Base-by-base conservation (phyloP, 2,329 filamentous ascomycete species). In the Phialocephala subalpina region DNA sequence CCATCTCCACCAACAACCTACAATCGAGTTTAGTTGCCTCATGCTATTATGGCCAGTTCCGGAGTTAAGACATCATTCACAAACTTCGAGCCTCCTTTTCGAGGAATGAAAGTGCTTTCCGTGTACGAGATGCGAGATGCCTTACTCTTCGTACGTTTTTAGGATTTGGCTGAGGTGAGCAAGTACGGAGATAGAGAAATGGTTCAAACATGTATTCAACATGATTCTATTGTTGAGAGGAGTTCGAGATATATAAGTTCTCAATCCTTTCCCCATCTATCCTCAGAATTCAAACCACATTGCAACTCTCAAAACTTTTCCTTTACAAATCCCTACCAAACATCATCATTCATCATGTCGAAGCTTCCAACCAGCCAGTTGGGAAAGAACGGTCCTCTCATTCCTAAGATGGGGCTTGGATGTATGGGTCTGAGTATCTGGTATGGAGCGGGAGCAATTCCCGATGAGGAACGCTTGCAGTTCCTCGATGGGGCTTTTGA, bases 291-390 rank as follows among this genome's bases (percentile, higher is more conserved):
- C 18, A 22, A 29, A 33, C 22, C 16, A 14, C 20, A 29, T 29
- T 53, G 3, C 49, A 52, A 29, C 49, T 29, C 6, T 16, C 49
- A 53, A 27, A 14, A 29, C 49, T 5, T 16, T 45, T 53, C 45
- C 4, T 29, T 53, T 18, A 20, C 49, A 49, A 16, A 20, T 9
- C n/a, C 20, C 45, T 7, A 25, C 45, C 45, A n/a, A n/a, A n/a
- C n/a, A n/a, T n/a, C n/a, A n/a, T n/a, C n/a, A n/a, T n/a, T n/a
- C 47, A 52, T 29, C 49, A 53, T 53, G 49, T 33, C 49, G 12
- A 53, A 33, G 22, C 49, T 53, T 53, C 49, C 49, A 53, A 53
- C 22, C 11, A 16, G 25, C 5, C 49, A 12, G 29, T 33, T 53
- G 27, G 49, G 49, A 53, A 33, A 53, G 49, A 53, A 53, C 29